phyloP scores from a whole-genome alignment of 2,329 filamentous ascomycete genomes.

The Colletotrichum viniferum region DNA sequence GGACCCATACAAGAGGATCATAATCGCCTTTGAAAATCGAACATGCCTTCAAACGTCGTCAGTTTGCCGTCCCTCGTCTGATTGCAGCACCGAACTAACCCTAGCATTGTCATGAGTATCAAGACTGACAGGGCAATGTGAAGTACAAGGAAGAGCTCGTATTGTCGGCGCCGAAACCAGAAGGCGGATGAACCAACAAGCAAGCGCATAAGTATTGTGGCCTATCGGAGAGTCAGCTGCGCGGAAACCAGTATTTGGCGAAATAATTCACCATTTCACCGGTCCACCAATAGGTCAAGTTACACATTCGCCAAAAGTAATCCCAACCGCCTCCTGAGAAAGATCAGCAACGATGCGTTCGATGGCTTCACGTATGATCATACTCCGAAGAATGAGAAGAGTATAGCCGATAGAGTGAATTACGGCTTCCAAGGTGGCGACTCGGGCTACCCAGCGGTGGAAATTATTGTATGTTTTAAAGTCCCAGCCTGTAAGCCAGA shows the following conservation, averaged over 20 bases:
- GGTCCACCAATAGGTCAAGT: conserved; percentile 53
- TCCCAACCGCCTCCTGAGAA: conserved; percentile 40
- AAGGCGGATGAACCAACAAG: conserved; percentile 52
- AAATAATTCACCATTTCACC: conserved; percentile 45
- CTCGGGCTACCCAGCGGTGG: conserved; percentile 68
- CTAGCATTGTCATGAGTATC: conserved; percentile 54
- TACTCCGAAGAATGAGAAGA: conserved; percentile 44
- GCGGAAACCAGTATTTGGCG: neutral
- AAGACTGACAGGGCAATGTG: conserved; percentile 58
- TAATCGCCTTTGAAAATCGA: conserved; percentile 55
- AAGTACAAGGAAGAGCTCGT: conserved; percentile 53
- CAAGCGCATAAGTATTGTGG: conserved; percentile 49
- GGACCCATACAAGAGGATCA: conserved; percentile 54
- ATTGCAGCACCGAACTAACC: conserved; percentile 18
- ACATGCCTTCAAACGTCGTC: conserved; percentile 37
- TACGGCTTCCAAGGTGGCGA: conserved; percentile 65
- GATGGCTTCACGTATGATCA: neutral
- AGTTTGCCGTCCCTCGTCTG: neutral
- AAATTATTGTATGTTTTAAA: conserved; percentile 71
- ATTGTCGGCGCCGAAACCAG: conserved; percentile 55
- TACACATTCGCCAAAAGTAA: conserved; percentile 41
- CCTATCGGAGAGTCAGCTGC: conserved; percentile 27
- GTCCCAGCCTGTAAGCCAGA: conserved; percentile 73
- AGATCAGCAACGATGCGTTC: neutral
- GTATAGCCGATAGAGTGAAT: conserved; percentile 67